Evolutionary conservation across 257 asterid species (phyloP), one percentile per base, ranked within the genome.

Genomic region (Petrea volubilis): DNA sequence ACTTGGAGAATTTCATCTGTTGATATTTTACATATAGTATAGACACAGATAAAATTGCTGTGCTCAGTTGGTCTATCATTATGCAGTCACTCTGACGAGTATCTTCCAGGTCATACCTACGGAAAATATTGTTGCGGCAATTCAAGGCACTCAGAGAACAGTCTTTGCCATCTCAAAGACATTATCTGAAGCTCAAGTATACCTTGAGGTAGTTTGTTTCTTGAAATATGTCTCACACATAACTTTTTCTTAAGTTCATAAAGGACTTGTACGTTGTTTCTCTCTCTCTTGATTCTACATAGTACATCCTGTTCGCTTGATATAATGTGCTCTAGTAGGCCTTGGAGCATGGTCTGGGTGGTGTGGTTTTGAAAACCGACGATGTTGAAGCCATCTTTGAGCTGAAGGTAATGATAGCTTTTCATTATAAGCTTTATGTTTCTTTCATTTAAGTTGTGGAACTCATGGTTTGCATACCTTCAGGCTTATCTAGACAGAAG

Each of bases 301-400:
- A n/a, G n/a, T 68, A 23, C 17, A 44, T 52, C 67, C 65, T 31
- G 44, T 67, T 80, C 25, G 41, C 66, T 43, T 46, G 71, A 46
- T 68, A 3, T 40, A 12, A 75, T 69, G 41, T 58, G 65, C 73
- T 80, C 76, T 83, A 73, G 73, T 79, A 93, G 96, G 98, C 98
- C 58, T 84, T 93, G 82, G 96, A 93, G 86, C 95, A 71, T 4
- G 98, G 98, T 61, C 78, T 93, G 72, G 90, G 87, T 62, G 97
- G 98, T 40, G 96, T 93, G 34, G 92, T 93, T 76, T 75, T 93
- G 78, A 88, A 87, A 87, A 92, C 91, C 15, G 93, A 84, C 68
- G 88, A 87, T 74, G 80, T 74, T n/a, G 81, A 77, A 61, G 83
- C 91, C 53, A 53, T 90, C 70, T 71, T 88, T 60, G 91, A 84